Percentiles rank a stretch among this genome's conserved stretches.
Evolutionary conservation across 2,329 filamentous ascomycete species (phyloP).

Genomic region (Alternaria sp.): DNA sequence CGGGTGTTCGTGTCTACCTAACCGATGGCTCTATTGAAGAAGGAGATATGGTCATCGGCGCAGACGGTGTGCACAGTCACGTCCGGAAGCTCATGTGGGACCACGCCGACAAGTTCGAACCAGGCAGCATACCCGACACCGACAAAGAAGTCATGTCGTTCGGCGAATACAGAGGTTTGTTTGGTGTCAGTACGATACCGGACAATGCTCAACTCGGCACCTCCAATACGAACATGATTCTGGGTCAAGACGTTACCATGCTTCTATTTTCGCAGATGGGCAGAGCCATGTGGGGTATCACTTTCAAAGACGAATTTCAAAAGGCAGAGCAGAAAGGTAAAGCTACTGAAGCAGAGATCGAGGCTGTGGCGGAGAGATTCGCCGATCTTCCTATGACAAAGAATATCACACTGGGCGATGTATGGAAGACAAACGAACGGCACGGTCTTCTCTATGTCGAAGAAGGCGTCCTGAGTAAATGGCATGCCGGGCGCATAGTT

Average conservation of each 20-base stretch:
- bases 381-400: slow-evolving; percentile 35
- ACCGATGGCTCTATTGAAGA: slow-evolving; percentile 21
- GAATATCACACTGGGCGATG: slow-evolving; percentile 41
- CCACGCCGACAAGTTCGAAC: slow-evolving; percentile 15
- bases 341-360: slow-evolving; percentile 33
- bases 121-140: slow-evolving; percentile 10
- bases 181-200: slow-evolving; percentile 15
- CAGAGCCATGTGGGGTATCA: slow-evolving; percentile 14
- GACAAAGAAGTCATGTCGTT: slow-evolving; percentile 19
- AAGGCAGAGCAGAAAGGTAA: slow-evolving; percentile 11
- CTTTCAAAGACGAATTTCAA: slow-evolving; percentile 15
- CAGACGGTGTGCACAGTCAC: slow-evolving; percentile 32
- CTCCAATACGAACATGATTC: slow-evolving; percentile 30
- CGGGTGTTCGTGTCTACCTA: slow-evolving; percentile 21
- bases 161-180: slow-evolving; percentile 19
- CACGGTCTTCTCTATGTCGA: slow-evolving; percentile 38
- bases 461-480: slow-evolving; percentile 50
- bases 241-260: slow-evolving; percentile 30
- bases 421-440: slow-evolving; percentile 37
- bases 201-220: slow-evolving; percentile 29
- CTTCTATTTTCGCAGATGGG: slow-evolving; percentile 34
- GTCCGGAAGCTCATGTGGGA: slow-evolving; percentile 32
- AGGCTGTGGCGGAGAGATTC: slow-evolving; percentile 32
- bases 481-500: slow-evolving; percentile 50
- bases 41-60: slow-evolving; percentile 33